Base-by-base conservation (phyloP, 2,329 filamentous ascomycete genomes). In the Zarea fungicola region DNA sequence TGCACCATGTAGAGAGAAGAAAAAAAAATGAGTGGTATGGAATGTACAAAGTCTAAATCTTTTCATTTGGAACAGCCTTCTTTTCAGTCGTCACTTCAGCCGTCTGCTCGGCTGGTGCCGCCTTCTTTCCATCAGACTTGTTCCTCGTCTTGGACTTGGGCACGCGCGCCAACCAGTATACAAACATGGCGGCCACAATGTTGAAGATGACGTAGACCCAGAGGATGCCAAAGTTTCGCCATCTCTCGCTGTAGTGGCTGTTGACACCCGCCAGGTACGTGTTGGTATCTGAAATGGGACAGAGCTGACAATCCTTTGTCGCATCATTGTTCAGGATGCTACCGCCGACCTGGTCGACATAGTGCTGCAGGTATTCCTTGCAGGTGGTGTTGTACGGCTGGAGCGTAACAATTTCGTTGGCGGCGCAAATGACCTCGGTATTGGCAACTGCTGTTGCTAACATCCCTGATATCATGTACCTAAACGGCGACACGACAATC, bases 401-500 rank as follows among this genome's bases (percentile, higher is more conserved):
- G 60, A 96, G 84, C n/a, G 68, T 62, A 19, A 88, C 71, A 52
- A 80, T 75, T 63, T 96, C 90, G 61, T 85, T 87, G 6, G 63
- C 55, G 1, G 86, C 80, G 64, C 90, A 96, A 0, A 63, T 56
- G 26, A 92, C 81, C 0, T 67, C 42, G 0, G 80, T 80, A 58
- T 85, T 83, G 34, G 86, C 85, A 5, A 95, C 70, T 3, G 80
- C 87, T 1, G 78, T 79, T 0, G 84, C 77, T 0, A 92, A 65
- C 70, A 95, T 82, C 19, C 83, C 87, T 9, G 78, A 77, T 22
- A 92, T 80, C 14, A 93, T 71, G 63, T 95, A 96, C 0, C 86
- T 91, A 58, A 96, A 87, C 0, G 90, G 89, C 0, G 84, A 89
- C 42, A 90, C 69, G 40, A 61, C 56, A 23, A 60, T 58, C 83